Base-by-base conservation (phyloP, 208 protist genomes). In the Acanthamoeba healyi region DNA sequence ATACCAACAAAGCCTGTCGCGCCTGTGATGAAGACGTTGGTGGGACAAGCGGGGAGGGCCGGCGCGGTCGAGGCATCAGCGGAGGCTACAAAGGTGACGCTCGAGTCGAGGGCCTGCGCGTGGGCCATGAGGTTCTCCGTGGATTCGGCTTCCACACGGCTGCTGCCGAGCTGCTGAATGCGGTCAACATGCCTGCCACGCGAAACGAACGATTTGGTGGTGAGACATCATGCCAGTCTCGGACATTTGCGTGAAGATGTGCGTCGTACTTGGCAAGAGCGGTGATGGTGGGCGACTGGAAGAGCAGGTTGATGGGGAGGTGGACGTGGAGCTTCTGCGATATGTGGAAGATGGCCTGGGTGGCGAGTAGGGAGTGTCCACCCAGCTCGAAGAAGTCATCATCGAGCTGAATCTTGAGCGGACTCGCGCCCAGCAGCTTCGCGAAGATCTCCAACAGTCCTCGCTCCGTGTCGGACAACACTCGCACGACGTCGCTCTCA, bases 381-480 rank as follows among this genome's bases (percentile, higher is more conserved):
- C 96, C 96, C 7, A 97, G 67, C 67, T 97, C 95, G 94, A 97
- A 97, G 87, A 97, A 97, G 63, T 96, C 92, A 49, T 96, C 95
- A 10, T 96, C 95, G 38, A 56, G 63, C 29, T 46, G 67, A 40
- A 77, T 77, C 29, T 34, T 49, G 51, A 94, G 44, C 46, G 94
- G 74, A 51, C 61, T 94, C 29, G 34, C 26, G 44, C 67, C 65
- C 26, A 95, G 56, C 19, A 95, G 36, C 40, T 93, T 22, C 17
- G 87, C 61, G 26, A 65, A 94, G 81, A 90, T 67, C 94, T 87
- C 56, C 63, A 94, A 49, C 36, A 81, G 19, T 29, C 40, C 82
- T 14, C 54, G 44, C n/a, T 92, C 51, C 17, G 38, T 61, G n/a
- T 49, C 63, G 19, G n/a, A 54, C 22, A 89, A 36, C 26, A 93